Conservation (phyloP, 495 filamentous ascomycete species). For the Hypoxylon fragiforme region DNA sequence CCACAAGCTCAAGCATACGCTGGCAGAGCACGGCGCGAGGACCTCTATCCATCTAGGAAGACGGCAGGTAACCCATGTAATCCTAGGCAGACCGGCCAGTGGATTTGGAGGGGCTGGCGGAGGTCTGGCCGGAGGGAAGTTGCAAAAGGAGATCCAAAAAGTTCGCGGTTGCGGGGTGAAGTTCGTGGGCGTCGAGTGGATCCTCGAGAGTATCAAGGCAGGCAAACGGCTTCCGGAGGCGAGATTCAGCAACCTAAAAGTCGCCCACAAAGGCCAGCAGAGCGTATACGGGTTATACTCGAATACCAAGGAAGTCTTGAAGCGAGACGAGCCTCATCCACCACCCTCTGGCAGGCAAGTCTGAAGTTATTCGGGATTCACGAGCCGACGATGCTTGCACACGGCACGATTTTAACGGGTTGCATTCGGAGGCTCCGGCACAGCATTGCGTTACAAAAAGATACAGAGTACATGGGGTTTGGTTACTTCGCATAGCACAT, state of each 20-base stretch:
- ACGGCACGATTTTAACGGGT: slow-evolving; percentile 6
- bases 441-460: slow-evolving; percentile 26
- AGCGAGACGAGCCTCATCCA: neutral
- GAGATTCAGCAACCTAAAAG: slow-evolving; percentile 63
- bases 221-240: slow-evolving; percentile 75
- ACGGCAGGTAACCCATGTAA: slow-evolving; percentile 80
- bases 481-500: slow-evolving; percentile 33
- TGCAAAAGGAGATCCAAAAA: slow-evolving; percentile 76
- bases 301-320: slow-evolving; percentile 10
- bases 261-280: slow-evolving; percentile 62
- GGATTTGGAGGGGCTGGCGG: slow-evolving; percentile 64
- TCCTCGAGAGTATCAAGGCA: slow-evolving; percentile 75
- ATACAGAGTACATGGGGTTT: slow-evolving; percentile 13
- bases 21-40: slow-evolving; percentile 71
- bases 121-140: slow-evolving; percentile 76
- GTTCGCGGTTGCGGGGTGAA: slow-evolving; percentile 70
- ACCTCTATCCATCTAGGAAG: slow-evolving; percentile 70
- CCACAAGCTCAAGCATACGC: slow-evolving; percentile 78
- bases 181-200: slow-evolving; percentile 85
- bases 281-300: slow-evolving; percentile 62
- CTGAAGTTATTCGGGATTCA: slow-evolving; percentile 13
- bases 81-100: slow-evolving; percentile 65
- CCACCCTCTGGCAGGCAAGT: slow-evolving; percentile 7
- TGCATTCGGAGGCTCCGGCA: slow-evolving; percentile 26
- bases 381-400: slow-evolving; percentile 1